phyloP scores from a whole-genome alignment of 441 rosid genomes.

The Syzygium malaccense region DNA sequence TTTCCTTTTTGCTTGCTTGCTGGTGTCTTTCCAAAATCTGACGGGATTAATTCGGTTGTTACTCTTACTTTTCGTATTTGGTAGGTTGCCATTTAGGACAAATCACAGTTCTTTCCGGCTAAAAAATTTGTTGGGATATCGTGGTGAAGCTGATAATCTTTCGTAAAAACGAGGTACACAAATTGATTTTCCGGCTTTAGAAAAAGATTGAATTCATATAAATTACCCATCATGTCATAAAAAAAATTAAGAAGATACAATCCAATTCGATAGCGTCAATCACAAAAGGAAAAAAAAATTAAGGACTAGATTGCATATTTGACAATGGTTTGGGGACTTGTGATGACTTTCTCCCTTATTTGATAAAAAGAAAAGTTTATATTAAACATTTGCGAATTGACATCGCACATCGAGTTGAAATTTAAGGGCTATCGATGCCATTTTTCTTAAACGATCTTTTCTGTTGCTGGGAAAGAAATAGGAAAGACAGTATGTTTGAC shows the following conservation, averaged over 20 bases:
- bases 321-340: background rate
- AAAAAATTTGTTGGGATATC: too few species aligned
- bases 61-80: background rate
- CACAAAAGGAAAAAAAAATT: background rate
- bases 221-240: background rate
- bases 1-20: background rate
- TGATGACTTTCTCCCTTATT: background rate
- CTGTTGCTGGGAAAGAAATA: rapidly evolving
- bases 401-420: background rate
- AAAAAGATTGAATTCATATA: background rate
- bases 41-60: background rate
- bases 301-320: background rate
- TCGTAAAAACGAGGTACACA: too few species aligned
- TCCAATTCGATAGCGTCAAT: background rate
- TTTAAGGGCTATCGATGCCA: background rate
- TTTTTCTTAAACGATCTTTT: background rate
- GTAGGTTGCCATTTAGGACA: background rate
- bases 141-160: too few species aligned
- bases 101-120: background rate
- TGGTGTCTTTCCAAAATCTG: background rate
- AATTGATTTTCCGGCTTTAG: background rate
- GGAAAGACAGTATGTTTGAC: background rate
- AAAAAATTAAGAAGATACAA: background rate
- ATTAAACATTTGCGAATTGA: background rate
- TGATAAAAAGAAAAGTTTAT: background rate